phyloP scores from a whole-genome alignment of 2,329 filamentous ascomycete species.

The Ophiocordyceps unilateralis region DNA sequence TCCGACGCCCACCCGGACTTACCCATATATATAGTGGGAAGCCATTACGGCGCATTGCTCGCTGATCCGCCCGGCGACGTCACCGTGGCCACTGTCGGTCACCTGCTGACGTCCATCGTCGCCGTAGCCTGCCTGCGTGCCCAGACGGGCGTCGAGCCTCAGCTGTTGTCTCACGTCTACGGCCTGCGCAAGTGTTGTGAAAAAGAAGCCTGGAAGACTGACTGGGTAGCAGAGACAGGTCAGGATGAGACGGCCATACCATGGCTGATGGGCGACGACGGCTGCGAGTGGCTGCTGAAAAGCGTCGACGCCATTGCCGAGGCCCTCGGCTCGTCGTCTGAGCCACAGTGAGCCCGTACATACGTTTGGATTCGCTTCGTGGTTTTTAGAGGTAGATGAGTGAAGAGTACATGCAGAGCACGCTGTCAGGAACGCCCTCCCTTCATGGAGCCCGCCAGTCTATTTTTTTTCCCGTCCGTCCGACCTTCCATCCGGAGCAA shows the following conservation, averaged over 20 bases:
- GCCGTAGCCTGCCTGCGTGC: conserved; percentile 59
- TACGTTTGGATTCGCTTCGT: too few species aligned
- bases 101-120: conserved; percentile 55
- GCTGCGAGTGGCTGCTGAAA: conserved; percentile 27
- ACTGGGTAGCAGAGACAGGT: conserved; percentile 6
- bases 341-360: too few species aligned
- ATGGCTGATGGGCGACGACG: conserved; percentile 27
- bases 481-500: too few species aligned
- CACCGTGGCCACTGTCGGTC: conserved; percentile 21
- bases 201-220: conserved; percentile 36
- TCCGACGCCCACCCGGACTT: conserved; percentile 64
- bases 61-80: conserved; percentile 40
- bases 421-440: neutral
- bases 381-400: neutral
- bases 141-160: conserved; percentile 68
- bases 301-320: conserved; percentile 26
- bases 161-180: conserved; percentile 68
- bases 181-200: conserved; percentile 61
- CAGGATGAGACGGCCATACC: conserved; percentile 17
- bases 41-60: conserved; percentile 58
- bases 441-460: neutral
- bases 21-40: conserved; percentile 60
- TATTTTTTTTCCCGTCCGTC: neutral
- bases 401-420: neutral
- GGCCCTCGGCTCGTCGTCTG: conserved; percentile 16